Evolutionary conservation across 2,329 filamentous ascomycete genomes (phyloP), one percentile per base, ranked within the genome.

Genomic region (Xylaria polymorpha): DNA sequence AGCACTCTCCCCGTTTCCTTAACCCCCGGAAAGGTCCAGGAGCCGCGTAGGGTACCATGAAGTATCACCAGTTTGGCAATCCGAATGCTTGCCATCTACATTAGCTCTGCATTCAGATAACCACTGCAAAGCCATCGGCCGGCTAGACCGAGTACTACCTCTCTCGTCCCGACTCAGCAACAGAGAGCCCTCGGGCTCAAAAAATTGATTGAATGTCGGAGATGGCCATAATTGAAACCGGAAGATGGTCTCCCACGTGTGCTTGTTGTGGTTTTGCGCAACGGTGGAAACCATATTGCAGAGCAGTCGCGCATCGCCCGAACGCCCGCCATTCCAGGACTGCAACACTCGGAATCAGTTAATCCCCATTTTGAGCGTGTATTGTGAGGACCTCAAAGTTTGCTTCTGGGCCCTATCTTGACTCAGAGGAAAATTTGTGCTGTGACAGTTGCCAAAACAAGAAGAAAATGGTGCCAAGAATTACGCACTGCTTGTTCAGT

Each of bases 21-120:
- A 2, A 46, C 18, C 9, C 9, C 8, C n/a, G 1, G 61, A 57
- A 20, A 64, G 61, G 22, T 64, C 61, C 20, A 64, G 51, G 22
- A 64, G 61, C 18, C 61, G 50, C 15, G 61, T 64, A 37, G 61
- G 61, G 10, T 57, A 50, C 51, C 61, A 58, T 6, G 51, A 37
- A 46, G 61, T 7, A 39, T 57, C 29, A 20, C 32, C 37, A 41
- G 32, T 25, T 39, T 50, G 43, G 29, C 58, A 61, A 6, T 6
- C 14, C 32, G 58, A 48, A 29, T 61, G 58, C 43, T 39, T 29
- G 58, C 58, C 58, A 32, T 61, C 43, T 29, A 10, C 58, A 41
- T 61, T 61, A 15, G 44, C 58, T 32, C 46, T 51, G 35, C 58
- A 61, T 61, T 61, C 58, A 15, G 58, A 61, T 32, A 61, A 5